Evolutionary conservation across 148 eudicot genomes (phyloP).

Genomic region (Rhododendron ovatum): DNA sequence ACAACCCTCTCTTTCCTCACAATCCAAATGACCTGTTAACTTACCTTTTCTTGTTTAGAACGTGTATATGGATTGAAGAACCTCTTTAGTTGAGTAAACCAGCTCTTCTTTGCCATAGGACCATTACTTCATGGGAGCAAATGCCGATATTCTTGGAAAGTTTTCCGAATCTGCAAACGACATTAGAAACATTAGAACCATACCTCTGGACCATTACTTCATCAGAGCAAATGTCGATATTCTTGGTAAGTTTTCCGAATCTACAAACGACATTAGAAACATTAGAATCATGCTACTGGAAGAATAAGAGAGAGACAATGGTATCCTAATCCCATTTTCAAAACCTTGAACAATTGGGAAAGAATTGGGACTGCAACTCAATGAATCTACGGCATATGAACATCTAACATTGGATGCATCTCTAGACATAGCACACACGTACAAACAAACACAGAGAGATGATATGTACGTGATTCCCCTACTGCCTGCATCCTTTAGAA

Average conservation of each 20-base stretch:
- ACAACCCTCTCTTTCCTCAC: too few relatives aligned
- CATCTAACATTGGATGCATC: too few relatives aligned
- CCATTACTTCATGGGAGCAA: background rate
- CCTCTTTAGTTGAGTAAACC: constrained; percentile 49
- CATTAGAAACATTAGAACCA: background rate
- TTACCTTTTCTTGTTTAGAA: constrained; percentile 24
- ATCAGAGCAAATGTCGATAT: background rate
- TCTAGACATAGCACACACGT: background rate
- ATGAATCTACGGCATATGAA: background rate
- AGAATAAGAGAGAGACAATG: background rate
- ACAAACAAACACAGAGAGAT: background rate
- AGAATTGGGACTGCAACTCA: too few relatives aligned
- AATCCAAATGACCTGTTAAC: too few relatives aligned
- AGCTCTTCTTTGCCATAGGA: constrained; percentile 58
- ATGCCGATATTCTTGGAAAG: background rate
- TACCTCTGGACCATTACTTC: background rate
- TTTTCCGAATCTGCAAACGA: background rate
- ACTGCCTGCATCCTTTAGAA: too few relatives aligned
- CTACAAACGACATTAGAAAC: background rate
- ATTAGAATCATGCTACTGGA: background rate
- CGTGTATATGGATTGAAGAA: constrained; percentile 37
- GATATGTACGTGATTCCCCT: background rate
- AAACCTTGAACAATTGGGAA: too few relatives aligned
- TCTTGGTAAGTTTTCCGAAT: background rate
- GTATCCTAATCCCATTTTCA: background rate